Conservation (phyloP, 164 flowering plant species). For the Protea cynaroides region DNA sequence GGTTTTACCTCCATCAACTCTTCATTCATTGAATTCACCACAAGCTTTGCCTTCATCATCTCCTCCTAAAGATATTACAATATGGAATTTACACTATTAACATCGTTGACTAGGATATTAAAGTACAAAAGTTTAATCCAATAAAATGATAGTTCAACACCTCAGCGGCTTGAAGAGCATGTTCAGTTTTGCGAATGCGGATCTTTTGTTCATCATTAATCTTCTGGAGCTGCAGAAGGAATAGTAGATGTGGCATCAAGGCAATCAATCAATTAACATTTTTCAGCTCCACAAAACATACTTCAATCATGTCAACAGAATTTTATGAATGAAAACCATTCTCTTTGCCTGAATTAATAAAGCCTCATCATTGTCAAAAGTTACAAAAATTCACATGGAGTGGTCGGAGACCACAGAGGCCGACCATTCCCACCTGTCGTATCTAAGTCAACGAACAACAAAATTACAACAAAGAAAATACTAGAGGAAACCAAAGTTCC, state of each 20-base stretch:
- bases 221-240: conserved; percentile 55
- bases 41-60: conserved; percentile 62
- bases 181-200: conserved; percentile 68
- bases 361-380: too few species aligned
- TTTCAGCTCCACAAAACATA: background rate
- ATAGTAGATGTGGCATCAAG: background rate
- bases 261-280: background rate
- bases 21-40: conserved; percentile 54
- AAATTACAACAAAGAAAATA: too few species aligned
- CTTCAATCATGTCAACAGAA: background rate
- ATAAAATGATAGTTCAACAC: conserved; percentile 22
- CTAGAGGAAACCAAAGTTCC: too few species aligned
- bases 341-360: too few species aligned
- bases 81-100: background rate
- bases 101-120: background rate
- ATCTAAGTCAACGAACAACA: too few species aligned
- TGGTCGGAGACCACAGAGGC: too few species aligned
- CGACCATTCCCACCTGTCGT: too few species aligned
- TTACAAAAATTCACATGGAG: too few species aligned
- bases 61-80: conserved; percentile 47
- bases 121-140: background rate
- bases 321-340: background rate
- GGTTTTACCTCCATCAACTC: conserved; percentile 54
- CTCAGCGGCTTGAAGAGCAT: conserved; percentile 85
- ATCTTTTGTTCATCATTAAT: conserved; percentile 61